Base-by-base conservation (phyloP, 2,329 filamentous ascomycete genomes). In the Fusarium xylarioides region DNA sequence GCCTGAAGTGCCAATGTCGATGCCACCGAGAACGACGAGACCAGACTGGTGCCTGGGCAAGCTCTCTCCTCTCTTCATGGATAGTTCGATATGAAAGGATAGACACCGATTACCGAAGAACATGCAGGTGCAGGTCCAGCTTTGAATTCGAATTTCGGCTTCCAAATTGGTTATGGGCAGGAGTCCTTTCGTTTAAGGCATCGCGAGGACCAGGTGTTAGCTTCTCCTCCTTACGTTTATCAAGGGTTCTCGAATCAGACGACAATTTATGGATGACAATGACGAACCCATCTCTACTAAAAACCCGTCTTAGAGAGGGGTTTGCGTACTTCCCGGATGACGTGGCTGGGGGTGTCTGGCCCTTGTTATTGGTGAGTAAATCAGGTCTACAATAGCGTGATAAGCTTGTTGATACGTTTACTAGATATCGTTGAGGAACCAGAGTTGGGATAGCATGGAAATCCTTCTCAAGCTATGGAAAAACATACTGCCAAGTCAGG, bases 281-380 rank as follows among this genome's bases (percentile, higher is more conserved):
- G 0, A 0, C 2, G 0, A 1, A 14, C 0, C 59, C 66, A 0
- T 26, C 5, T 0, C 0, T 11, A 4, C 8, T 76, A 8, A 34
- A 10, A 30, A 0, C 23, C 1, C 4, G 26, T 3, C 4, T 73
- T 11, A 28, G 15, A 0, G 2, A 52, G 0, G 63, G 54, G 0
- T 4, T 43, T 10, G 34, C 2, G 0, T 63, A 26, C 15, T 76
- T 66, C 5, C 74, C 74, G 0, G 47, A 73, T 14, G 71, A 76
- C 7, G 12, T 0, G 1, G 0, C 1, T 2, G 18, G 7, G 4
- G 0, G 0, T 0, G 42, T 10, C 0, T 0, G 0, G 1, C 11
- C 5, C 1, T 12, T 75, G 4, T 26, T 76, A 0, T 1, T 3
- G 7, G 74, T 66, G 35, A 10, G 62, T 2, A 3, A 7, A 6